These are phyloP conservation scores for Hypoxylon sp. DNA, from an alignment of 2,329 filamentous ascomycete species.

Conservation along the genomic window DNA sequence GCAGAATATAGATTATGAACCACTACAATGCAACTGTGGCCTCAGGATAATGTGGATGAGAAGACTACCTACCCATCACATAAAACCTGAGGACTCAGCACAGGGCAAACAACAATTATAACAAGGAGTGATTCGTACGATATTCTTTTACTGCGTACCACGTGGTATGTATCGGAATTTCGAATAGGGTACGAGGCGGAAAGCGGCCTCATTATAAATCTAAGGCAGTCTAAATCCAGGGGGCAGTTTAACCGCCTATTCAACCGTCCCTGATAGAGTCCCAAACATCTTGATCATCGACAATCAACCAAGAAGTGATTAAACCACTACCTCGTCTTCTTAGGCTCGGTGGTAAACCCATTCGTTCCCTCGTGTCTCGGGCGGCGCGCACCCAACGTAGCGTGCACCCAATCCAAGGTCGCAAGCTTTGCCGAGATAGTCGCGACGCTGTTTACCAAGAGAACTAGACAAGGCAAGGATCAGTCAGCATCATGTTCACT, in stretches of 20 bases:
- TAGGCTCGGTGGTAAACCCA: slow-evolving; percentile 23
- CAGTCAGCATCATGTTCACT: slow-evolving; percentile 1
- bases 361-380: slow-evolving; percentile 4
- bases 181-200: not conserved
- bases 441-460: slow-evolving; percentile 40
- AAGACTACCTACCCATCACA: no score
- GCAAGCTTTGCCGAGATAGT: slow-evolving; percentile 39
- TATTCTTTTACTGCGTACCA: not conserved
- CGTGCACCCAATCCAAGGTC: slow-evolving; percentile 39
- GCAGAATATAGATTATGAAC: no score
- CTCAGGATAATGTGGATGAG: no score
- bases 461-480: slow-evolving; percentile 36
- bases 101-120: no score
- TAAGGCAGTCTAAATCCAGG: not conserved
- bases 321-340: slow-evolving; percentile 36
- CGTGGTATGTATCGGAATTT: not conserved
- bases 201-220: not conserved
- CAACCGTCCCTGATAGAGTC: not conserved
- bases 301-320: not conserved
- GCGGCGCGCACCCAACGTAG: slow-evolving; percentile 33
- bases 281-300: not conserved
- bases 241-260: not conserved
- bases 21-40: no score
- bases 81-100: no score
- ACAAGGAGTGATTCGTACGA: not conserved